phyloP scores from a whole-genome alignment of 192 early-diverging fungal genomes.

The Chytriomyces confervae region DNA sequence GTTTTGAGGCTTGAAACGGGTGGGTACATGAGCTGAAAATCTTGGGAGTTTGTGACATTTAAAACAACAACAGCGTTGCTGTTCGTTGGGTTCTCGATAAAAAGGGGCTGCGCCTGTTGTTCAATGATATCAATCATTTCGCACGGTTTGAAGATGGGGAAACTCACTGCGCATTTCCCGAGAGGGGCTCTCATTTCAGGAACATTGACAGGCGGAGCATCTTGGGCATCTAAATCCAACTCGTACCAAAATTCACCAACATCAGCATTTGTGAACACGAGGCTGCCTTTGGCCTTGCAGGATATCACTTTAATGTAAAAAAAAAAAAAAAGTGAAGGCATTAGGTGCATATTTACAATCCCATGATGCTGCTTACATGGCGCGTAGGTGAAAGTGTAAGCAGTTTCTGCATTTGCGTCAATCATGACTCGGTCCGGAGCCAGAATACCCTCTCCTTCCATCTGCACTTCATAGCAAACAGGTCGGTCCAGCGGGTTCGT shows the following conservation, averaged over 20 bases:
- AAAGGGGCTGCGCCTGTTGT: conserved; percentile 37
- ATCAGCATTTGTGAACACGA: conserved; percentile 48
- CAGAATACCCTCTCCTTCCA: conserved; percentile 44
- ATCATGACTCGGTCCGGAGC: conserved; percentile 37
- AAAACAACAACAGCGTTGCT: conserved; percentile 28
- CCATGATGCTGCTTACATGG: conserved; percentile 44
- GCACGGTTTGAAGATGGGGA: not conserved
- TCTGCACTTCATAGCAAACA: conserved; percentile 36
- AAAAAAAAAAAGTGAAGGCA: not conserved
- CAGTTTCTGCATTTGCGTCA: conserved; percentile 33
- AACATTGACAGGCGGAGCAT: conserved; percentile 46
- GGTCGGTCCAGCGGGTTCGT: conserved; percentile 48
- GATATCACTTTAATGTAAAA: conserved; percentile 35
- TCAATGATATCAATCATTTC: not conserved
- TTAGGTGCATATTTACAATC: not conserved
- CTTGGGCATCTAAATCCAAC: conserved; percentile 45
- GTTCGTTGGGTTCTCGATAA: conserved; percentile 34
- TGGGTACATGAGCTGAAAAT: conserved; percentile 49
- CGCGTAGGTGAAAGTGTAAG: conserved; percentile 47
- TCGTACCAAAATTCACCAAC: conserved; percentile 64
- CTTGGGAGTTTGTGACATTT: conserved; percentile 42
- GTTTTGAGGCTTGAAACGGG: not conserved
- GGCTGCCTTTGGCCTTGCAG: conserved; percentile 33
- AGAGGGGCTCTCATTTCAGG: conserved; percentile 48
- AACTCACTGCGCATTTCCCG: conserved; percentile 51